These are phyloP conservation scores for Mycena galopus DNA, from an alignment of 768 basidiomycete genomes.

Conservation along the genomic window DNA sequence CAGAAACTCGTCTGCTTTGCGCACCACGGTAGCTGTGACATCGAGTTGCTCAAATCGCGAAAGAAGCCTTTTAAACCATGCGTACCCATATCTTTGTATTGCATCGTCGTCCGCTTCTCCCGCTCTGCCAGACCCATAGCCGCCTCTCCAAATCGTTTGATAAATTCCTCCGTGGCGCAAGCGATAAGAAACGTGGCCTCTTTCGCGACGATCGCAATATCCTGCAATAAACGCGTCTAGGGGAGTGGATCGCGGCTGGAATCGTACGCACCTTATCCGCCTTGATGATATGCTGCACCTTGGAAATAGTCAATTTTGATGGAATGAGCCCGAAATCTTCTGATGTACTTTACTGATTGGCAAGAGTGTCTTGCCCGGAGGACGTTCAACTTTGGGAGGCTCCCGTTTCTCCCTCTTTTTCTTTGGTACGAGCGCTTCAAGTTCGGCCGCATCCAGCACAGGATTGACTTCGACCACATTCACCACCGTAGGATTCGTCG, in stretches of 20 bases:
- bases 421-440: constrained; percentile 36
- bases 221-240: constrained; percentile 57
- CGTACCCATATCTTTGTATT: constrained; percentile 85
- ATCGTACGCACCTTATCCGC: constrained; percentile 76
- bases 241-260: neutral
- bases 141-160: constrained; percentile 79
- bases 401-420: constrained; percentile 48
- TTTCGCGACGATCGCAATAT: constrained; percentile 79
- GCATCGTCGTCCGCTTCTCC: constrained; percentile 81
- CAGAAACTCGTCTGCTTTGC: constrained; percentile 79
- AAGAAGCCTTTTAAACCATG: neutral
- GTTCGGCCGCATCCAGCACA: neutral
- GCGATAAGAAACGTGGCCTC: constrained; percentile 87
- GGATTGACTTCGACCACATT: neutral
- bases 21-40: constrained; percentile 68
- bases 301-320: too few relatives aligned
- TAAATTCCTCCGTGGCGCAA: constrained; percentile 90
- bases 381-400: constrained; percentile 44
- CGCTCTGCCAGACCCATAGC: constrained; percentile 77
- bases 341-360: too few relatives aligned
- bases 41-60: neutral
- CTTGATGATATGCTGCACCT: constrained; percentile 88
- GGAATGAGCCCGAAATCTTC: too few relatives aligned
- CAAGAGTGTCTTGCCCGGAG: constrained; percentile 77
- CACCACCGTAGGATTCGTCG: neutral